Evolutionary conservation across 805 yeast species (phyloP).

Genomic region (Schizosaccharomyces lindneri): DNA sequence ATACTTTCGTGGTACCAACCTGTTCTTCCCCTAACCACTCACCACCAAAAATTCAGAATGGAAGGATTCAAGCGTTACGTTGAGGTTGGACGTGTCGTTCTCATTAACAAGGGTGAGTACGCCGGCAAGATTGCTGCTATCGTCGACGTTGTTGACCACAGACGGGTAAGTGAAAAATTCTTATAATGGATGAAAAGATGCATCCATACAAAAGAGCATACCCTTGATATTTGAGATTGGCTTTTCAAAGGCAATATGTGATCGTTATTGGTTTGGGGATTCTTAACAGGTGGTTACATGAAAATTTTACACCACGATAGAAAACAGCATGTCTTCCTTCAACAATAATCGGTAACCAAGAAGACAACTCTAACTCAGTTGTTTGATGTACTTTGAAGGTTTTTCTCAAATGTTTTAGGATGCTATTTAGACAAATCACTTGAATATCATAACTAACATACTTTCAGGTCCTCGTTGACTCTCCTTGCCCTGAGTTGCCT

Average conservation of each 20-base stretch:
- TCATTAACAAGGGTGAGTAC: slow-evolving; percentile 35
- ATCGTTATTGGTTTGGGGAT: background rate
- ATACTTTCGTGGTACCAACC: background rate
- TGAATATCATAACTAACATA: background rate
- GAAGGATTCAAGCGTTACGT: slow-evolving; percentile 4
- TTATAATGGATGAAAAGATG: no score
- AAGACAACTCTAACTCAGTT: no score
- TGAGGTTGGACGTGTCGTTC: slow-evolving; percentile 47
- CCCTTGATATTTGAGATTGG: no score
- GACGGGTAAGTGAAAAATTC: background rate
- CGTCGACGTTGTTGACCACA: slow-evolving; percentile 95
- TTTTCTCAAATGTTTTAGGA: no score
- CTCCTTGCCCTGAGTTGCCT: slow-evolving; percentile 69
- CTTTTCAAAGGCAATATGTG: background rate
- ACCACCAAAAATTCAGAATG: background rate
- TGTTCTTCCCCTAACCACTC: background rate
- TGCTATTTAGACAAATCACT: no score
- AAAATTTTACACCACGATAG: no score
- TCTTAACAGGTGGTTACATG: no score
- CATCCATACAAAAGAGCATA: no score
- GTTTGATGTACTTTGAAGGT: no score
- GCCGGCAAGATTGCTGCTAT: slow-evolving; percentile 80
- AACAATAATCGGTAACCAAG: no score
- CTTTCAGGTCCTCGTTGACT: slow-evolving; percentile 42
- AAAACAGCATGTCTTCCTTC: no score